Base-by-base conservation (phyloP, 164 flowering plant species). In the Magnolia sinica region DNA sequence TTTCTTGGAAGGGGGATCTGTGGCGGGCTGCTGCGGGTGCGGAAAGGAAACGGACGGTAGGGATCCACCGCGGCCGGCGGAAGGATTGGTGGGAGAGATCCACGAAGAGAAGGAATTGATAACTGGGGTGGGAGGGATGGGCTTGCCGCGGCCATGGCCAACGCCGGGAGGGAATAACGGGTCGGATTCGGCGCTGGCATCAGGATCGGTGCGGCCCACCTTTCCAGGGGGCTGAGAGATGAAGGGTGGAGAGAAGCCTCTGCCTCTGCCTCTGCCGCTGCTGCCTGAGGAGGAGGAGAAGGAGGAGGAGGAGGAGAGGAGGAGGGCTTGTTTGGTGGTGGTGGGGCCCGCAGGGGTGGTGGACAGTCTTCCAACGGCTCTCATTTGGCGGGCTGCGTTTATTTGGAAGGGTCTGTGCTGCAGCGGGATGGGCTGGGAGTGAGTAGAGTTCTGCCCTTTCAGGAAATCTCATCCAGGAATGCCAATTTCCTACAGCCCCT, bases 121-220 rank as follows among this genome's bases (percentile, higher is more conserved):
- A 51, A 72, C 45, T 52, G 91, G 85, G 27, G 79, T 3, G 1
- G 87, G 31, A 49, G 83, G 78, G 49, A 79, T 13, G 0, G 89
- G 82, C 31, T 79, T 85, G 50, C 92, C 91, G 31, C 86, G 86
- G 63, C 94, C 91, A 49, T 81, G 87, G 27, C 80, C 80, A n/a
- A 73, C 37, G 16, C 86, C 88, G 1, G 71, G 27, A 2, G 83
- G 68, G 31, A 64, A 8, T 18, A 75, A 2, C 8, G 71, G 10
- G 74, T 73, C 19, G 3, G 72, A 75, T 4, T 70, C n/a, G 0
- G 75, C 4, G 31, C 76, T 81, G 4, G 31, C 68, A 24, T 63
- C 64, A 20, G 77, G 68, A 7, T 55, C 73, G 8, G 74, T 80
- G 1, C 82, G 27, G 0, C 59, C 76, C 10, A 85, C 65, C 45